Base-by-base conservation (phyloP, 2,329 filamentous ascomycete species). In the Tolypocladium inflatum region DNA sequence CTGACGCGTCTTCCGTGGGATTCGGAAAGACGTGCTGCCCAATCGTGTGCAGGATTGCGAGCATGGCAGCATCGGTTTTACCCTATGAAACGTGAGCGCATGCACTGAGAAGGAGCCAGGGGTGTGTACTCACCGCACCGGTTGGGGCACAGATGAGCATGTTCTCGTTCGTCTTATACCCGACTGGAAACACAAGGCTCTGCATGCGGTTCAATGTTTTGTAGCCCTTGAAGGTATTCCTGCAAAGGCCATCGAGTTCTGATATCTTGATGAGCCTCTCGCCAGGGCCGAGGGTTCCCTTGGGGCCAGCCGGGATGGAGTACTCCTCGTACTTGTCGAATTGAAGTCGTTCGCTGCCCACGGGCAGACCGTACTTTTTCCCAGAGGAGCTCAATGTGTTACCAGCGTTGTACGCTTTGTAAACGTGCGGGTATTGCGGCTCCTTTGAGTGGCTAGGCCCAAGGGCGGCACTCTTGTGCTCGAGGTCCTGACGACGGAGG, bases 81-180 rank as follows among this genome's bases (percentile, higher is more conserved):
- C 94, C 94, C 75, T 81, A 51, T 1, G 2, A 13, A 7, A n/a
- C 15, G 13, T 43, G 11, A 52, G 42, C 37, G 3, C 6, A n/a
- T 37, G 26, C 11, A 26, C 13, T 6, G 17, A 19, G 38, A n/a
- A 13, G 19, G 2, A 42, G 2, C 19, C 7, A 30, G 8, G 7
- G 23, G 4, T 15, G 26, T 26, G 19, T n/a, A 78, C 83, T 75
- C 71, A 83, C 81, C 61, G 92, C 92, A 84, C 94, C 94, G 57
- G 94, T 99, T 5, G 94, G 94, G 26, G 94, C 94, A 73, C 94
- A 99, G 60, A 99, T 95, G 55, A 99, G 83, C 93, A 99, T 97
- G 65, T 99, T 99, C 74, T 99, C 94, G 68, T 86, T 96, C 2
- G 91, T 97, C 70, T 88, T 90, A 75, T 99, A 97, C 0, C 92